Percentiles rank a stretch among this genome's conserved stretches.
phyloP scores from a whole-genome alignment of 2,329 filamentous ascomycete genomes.

The Phyllosticta paracitricarpa region DNA sequence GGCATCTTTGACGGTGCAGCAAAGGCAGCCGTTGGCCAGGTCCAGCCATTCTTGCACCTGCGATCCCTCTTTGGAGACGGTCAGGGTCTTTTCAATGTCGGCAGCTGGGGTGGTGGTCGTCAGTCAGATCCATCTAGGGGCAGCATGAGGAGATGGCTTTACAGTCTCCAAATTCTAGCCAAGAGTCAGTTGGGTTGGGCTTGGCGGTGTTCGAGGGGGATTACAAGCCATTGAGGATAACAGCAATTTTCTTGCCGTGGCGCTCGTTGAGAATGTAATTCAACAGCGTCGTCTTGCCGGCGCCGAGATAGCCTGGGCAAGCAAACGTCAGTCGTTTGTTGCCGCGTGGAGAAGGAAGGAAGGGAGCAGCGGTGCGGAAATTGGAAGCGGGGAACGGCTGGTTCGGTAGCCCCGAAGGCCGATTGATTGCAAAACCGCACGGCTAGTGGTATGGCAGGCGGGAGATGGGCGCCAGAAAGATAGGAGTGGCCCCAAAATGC shows the following conservation, averaged over 20 bases:
- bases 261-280: slow-evolving; percentile 94
- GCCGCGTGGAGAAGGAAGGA: background rate
- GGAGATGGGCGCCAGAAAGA: background rate
- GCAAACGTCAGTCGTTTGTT: background rate
- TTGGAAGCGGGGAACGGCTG: background rate
- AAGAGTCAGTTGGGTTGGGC: slow-evolving; percentile 13
- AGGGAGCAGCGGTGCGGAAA: background rate
- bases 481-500: background rate
- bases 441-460: background rate
- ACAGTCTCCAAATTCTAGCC: slow-evolving; percentile 76
- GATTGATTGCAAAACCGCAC: background rate
- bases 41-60: slow-evolving; percentile 92
- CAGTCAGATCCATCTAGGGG: background rate
- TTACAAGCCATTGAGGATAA: slow-evolving; percentile 76
- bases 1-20: slow-evolving; percentile 92
- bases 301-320: slow-evolving; percentile 72
- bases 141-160: slow-evolving; percentile 25
- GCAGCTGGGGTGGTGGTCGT: slow-evolving; percentile 47
- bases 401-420: background rate
- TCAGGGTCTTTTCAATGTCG: slow-evolving; percentile 93
- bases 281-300: slow-evolving; percentile 87
- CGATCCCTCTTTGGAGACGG: slow-evolving; percentile 73
- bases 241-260: slow-evolving; percentile 95
- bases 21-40: slow-evolving; percentile 92
- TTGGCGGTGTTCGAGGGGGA: background rate